phyloP scores from a whole-genome alignment of 2,329 filamentous ascomycete genomes.

The Aspergillus carbonarius region DNA sequence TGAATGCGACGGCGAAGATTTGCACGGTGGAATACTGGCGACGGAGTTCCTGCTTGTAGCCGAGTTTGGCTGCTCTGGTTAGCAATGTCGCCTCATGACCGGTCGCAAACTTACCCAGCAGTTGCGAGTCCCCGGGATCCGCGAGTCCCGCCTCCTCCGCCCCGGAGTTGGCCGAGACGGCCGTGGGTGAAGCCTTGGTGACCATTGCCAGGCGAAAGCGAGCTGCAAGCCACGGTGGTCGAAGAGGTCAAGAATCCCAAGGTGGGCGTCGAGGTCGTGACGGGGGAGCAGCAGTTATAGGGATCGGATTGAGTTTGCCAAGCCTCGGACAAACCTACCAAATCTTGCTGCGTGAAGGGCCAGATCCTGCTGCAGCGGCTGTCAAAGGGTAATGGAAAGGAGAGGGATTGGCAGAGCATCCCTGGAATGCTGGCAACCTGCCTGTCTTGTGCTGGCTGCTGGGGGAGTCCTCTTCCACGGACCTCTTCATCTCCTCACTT shows the following conservation, averaged over 20 bases:
- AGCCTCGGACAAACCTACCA: background rate
- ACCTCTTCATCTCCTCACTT: conserved; percentile 1
- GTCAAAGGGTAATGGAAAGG: background rate
- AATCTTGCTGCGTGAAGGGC: background rate
- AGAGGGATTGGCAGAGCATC: background rate
- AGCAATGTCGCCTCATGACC: background rate
- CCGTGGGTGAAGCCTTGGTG: conserved; percentile 7
- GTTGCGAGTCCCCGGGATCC: conserved; percentile 21
- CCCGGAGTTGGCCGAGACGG: conserved; percentile 7
- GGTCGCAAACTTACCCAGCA: conserved; percentile 23
- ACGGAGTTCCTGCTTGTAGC: conserved; percentile 61
- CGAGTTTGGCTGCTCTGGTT: conserved; percentile 31
- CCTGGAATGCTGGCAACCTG: background rate
- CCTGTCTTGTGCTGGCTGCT: background rate
- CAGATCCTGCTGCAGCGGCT: background rate
- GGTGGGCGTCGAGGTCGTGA: background rate
- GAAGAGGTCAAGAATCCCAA: background rate
- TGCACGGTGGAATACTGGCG: conserved; percentile 63
- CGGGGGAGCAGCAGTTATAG: background rate
- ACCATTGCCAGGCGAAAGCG: background rate
- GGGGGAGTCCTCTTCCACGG: background rate
- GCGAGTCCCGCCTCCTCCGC: conserved; percentile 17
- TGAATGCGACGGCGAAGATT: conserved; percentile 60
- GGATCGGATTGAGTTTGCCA: conserved; percentile 1
- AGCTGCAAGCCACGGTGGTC: no score